A percentile compares a stretch with the other conserved stretches of the same genome.
These are phyloP conservation scores for Phytopythium kandeliae DNA, from an alignment of 352 stramenopile species.

Conservation along the genomic window DNA sequence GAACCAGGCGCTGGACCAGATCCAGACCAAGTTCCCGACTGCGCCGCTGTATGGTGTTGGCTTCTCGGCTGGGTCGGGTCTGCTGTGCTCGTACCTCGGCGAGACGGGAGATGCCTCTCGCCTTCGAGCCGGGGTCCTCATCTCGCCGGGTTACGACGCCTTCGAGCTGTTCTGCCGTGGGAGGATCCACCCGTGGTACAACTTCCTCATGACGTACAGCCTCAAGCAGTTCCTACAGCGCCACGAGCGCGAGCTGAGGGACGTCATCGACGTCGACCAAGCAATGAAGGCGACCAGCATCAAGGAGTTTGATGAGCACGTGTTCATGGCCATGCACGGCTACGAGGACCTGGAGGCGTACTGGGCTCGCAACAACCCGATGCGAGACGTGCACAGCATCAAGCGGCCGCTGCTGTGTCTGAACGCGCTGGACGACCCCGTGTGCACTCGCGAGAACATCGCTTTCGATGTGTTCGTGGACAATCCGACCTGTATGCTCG, in stretches of 20 bases:
- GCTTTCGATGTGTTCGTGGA: slow-evolving; percentile 44
- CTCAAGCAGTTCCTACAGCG: slow-evolving; percentile 61
- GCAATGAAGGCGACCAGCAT: slow-evolving; percentile 51
- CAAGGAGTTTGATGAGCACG: slow-evolving; percentile 63
- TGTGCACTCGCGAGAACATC: slow-evolving; percentile 74
- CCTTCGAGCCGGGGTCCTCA: slow-evolving; percentile 50
- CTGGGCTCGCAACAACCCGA: slow-evolving; percentile 72
- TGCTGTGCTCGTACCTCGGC: slow-evolving; percentile 70
- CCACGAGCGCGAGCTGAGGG: slow-evolving; percentile 33
- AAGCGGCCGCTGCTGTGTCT: slow-evolving; percentile 58
- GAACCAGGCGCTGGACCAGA: slow-evolving; percentile 37
- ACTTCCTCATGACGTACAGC: slow-evolving; percentile 73
- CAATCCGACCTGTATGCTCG: slow-evolving; percentile 15
- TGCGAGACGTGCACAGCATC: slow-evolving; percentile 53
- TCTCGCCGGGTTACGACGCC: slow-evolving; percentile 75
- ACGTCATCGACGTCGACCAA: slow-evolving; percentile 38
- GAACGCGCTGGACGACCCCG: slow-evolving; percentile 72
- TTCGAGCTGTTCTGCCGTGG: slow-evolving; percentile 67
- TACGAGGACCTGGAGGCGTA: slow-evolving; percentile 60
- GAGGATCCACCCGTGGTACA: slow-evolving; percentile 62
- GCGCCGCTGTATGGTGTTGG: slow-evolving; percentile 62
- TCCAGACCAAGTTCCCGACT: slow-evolving; percentile 38
- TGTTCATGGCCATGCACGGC: slow-evolving; percentile 81
- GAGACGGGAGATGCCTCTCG: slow-evolving; percentile 46
- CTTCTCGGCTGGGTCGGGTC: slow-evolving; percentile 61